phyloP scores from a whole-genome alignment of 345 rosid genomes.

The Kandelia obovata region DNA sequence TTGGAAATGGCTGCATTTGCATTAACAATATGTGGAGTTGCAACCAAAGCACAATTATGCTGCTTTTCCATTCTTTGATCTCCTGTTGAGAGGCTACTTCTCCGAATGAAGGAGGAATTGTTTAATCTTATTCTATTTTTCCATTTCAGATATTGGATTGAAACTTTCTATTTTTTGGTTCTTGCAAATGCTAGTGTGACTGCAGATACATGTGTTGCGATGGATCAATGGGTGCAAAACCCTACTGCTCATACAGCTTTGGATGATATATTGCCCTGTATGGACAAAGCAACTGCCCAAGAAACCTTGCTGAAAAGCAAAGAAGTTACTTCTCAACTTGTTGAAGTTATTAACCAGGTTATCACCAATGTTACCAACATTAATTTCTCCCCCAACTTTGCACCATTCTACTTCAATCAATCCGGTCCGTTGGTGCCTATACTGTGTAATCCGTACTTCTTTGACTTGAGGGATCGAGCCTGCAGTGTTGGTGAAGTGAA shows the following conservation, averaged over 20 bases:
- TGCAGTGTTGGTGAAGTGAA: slow-evolving; percentile 74
- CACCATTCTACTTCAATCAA: slow-evolving; percentile 74
- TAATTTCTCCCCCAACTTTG: slow-evolving; percentile 83
- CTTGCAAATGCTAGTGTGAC: slow-evolving; percentile 52
- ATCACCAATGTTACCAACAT: slow-evolving; percentile 91
- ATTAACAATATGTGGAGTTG: too few relatives aligned
- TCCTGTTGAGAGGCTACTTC: too few relatives aligned
- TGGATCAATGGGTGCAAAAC: slow-evolving; percentile 78
- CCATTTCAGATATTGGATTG: too few relatives aligned
- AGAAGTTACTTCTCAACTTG: slow-evolving; percentile 75
- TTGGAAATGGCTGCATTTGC: too few relatives aligned
- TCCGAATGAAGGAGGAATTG: too few relatives aligned
- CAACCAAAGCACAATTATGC: too few relatives aligned
- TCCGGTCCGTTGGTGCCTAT: slow-evolving; percentile 80
- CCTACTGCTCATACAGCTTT: slow-evolving; percentile 80
- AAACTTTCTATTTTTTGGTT: slow-evolving; percentile 1
- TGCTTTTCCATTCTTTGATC: too few relatives aligned
- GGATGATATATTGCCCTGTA: slow-evolving; percentile 81
- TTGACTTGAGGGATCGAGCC: slow-evolving; percentile 53
- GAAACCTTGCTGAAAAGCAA: slow-evolving; percentile 61
- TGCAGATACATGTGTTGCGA: slow-evolving; percentile 83
- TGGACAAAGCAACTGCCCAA: slow-evolving; percentile 72
- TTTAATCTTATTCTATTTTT: neutral
- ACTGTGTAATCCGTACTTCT: slow-evolving; percentile 75
- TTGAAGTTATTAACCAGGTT: slow-evolving; percentile 73